Evolutionary conservation across 495 filamentous ascomycete genomes (phyloP), one percentile per base, ranked within the genome.

Genomic region (Neurospora sp.): DNA sequence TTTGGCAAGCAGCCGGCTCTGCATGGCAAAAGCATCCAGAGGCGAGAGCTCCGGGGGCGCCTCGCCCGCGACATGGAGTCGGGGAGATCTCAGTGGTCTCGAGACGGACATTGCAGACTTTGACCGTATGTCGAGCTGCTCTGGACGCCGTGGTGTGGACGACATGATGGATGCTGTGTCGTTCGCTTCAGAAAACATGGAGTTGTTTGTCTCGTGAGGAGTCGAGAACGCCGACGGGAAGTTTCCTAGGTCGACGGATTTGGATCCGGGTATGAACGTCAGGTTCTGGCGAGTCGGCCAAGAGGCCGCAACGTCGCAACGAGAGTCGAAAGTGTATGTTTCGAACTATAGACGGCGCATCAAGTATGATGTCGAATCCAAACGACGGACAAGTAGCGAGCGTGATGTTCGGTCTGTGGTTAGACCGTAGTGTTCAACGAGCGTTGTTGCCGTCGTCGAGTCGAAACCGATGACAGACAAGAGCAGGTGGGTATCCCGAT

Each of bases 31-130:
- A 46, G 96, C 95, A 86, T 98, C 96, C 69, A 99, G 88, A 18
- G 96, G 96, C 3, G 96, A 98, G 69, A 98, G 88, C 39, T 94
- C 91, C 18, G 96, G 96, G 40, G 96, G 95, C 11, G 94, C 87
- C 77, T 97, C 96, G 69, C 95, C 96, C 70, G 92, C 91, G 71
- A 91, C 86, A 79, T 95, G 92, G 74, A 94, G 84, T 71, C 92
- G 89, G 54, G 92, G 91, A 4, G 92, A 93, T 71, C 86, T 85
- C 7, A 91, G 82, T 12, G 88, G 83, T 44, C 86, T 82, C 38
- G 84, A 83, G 81, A 88, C 79, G 27, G 89, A 88, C 20, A 88
- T 85, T 72, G 89, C 87, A 31, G 91, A 92, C 72, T 86, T 85
- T 16, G 90, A 90, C 81, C 89, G 88, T 62, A 86, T 79, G 74